Evolutionary conservation across 129 eudicot genomes (phyloP).

Genomic region (Centella asiatica): DNA sequence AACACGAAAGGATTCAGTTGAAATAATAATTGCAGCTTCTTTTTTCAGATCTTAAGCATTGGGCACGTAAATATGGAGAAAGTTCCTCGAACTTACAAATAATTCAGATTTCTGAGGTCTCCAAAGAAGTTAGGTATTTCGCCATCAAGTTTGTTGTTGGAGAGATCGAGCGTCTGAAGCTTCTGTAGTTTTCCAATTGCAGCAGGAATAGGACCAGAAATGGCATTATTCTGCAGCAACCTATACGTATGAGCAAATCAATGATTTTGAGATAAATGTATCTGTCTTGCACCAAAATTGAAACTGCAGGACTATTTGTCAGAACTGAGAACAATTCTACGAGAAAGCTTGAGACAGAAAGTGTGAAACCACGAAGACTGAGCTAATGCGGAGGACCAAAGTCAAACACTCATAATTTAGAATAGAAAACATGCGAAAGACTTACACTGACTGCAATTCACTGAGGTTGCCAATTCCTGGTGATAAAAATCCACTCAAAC

Average conservation of each 20-base stretch:
- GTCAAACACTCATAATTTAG: neutral
- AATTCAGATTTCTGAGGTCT: slow-evolving; percentile 57
- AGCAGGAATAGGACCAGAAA: slow-evolving; percentile 64
- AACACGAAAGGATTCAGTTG: slow-evolving; percentile 9
- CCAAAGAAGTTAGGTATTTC: slow-evolving; percentile 74
- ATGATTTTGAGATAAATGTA: neutral
- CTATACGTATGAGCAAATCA: slow-evolving; percentile 27
- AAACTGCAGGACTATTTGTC: neutral
- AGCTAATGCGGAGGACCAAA: neutral
- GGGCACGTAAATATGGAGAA: neutral
- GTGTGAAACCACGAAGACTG: neutral
- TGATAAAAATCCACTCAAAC: slow-evolving; percentile 72
- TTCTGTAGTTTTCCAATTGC: slow-evolving; percentile 64
- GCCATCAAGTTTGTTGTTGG: slow-evolving; percentile 66
- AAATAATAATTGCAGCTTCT: neutral
- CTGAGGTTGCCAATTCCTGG: slow-evolving; percentile 81
- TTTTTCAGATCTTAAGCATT: neutral
- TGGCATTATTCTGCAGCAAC: slow-evolving; percentile 77
- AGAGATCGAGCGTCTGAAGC: slow-evolving; percentile 89
- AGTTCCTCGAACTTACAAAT: slow-evolving; percentile 54
- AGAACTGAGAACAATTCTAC: neutral
- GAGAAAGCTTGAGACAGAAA: no score
- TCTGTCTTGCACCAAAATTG: neutral
- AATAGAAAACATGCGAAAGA: neutral
- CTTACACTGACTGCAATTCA: slow-evolving; percentile 81